Conservation (phyloP, 2,329 filamentous ascomycete species). For the Neofusicoccum umdonicola region DNA sequence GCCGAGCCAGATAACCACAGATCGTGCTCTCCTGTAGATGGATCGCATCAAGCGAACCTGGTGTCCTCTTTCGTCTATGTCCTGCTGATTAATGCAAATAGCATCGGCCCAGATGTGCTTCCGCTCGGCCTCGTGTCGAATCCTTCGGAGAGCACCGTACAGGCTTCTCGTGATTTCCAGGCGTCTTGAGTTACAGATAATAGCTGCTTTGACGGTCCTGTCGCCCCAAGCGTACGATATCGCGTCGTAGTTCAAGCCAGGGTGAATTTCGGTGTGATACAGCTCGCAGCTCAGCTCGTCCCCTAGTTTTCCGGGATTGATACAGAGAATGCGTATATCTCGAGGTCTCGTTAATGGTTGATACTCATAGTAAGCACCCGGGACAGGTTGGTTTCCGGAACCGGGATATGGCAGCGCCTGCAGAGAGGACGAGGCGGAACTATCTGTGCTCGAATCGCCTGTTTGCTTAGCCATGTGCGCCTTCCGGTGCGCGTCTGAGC, state of each 20-base stretch:
- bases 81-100: slow-evolving; percentile 19
- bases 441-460: too few species aligned
- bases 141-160: slow-evolving; percentile 8
- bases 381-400: too few species aligned
- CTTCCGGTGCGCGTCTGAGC: too few species aligned
- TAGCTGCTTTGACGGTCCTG: not conserved
- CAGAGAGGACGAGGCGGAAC: too few species aligned
- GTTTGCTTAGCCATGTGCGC: too few species aligned
- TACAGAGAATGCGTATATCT: not conserved
- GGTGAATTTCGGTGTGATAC: not conserved
- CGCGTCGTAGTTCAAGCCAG: slow-evolving; percentile 11
- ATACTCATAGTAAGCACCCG: not conserved
- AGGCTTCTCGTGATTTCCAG: slow-evolving; percentile 7
- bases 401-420: too few species aligned
- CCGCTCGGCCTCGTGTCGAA: not conserved
- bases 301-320: not conserved
- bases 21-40: slow-evolving; percentile 17
- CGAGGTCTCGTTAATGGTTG: not conserved
- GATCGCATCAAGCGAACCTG: slow-evolving; percentile 19
- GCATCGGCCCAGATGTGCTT: slow-evolving; percentile 20
- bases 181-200: not conserved
- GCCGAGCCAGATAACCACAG: slow-evolving; percentile 16
- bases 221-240: slow-evolving; percentile 22
- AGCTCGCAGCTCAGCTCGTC: not conserved
- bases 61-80: slow-evolving; percentile 13